Conservation (phyloP, 2,329 filamentous ascomycete genomes). For the Aspergillus terreus region DNA sequence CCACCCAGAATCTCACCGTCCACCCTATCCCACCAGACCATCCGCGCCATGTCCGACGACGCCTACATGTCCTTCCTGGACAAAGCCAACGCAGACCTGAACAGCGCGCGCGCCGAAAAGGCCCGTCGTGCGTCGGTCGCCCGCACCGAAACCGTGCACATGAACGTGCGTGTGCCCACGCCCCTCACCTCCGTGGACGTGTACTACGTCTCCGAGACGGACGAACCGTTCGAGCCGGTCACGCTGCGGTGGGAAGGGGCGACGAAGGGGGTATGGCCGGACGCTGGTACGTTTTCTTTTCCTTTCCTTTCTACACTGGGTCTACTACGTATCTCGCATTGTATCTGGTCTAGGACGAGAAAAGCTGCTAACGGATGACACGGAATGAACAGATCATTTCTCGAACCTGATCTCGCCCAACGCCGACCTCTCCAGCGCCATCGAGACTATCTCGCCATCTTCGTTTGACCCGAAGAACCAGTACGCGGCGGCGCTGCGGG, state of each 20-base stretch:
- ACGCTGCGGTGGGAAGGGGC: slow-evolving; percentile 55
- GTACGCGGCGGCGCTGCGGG: slow-evolving; percentile 53
- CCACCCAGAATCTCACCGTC: neutral
- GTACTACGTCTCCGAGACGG: slow-evolving; percentile 76
- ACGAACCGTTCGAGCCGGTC: slow-evolving; percentile 80
- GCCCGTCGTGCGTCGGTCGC: slow-evolving; percentile 20
- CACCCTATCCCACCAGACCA: slow-evolving; percentile 2
- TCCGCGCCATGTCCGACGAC: slow-evolving; percentile 58
- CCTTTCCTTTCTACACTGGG: neutral
- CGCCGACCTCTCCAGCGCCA: slow-evolving; percentile 24
- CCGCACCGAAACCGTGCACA: slow-evolving; percentile 39
- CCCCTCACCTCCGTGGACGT: slow-evolving; percentile 55
- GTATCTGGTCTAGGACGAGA: too few species aligned
- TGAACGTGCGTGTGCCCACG: slow-evolving; percentile 57
- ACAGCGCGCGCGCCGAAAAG: slow-evolving; percentile 24
- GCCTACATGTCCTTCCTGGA: slow-evolving; percentile 81
- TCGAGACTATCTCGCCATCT: slow-evolving; percentile 63
- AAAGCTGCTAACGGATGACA: neutral
- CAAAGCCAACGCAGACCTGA: slow-evolving; percentile 73
- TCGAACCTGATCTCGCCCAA: slow-evolving; percentile 56
- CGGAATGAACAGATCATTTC: slow-evolving; percentile 58
- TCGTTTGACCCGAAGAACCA: slow-evolving; percentile 71
- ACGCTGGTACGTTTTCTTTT: slow-evolving; percentile 22
- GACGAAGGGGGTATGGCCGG: slow-evolving; percentile 31
- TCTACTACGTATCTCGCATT: too few species aligned